Conservation (phyloP, 352 stramenopile species). For the Globisporangium sylvaticum region DNA sequence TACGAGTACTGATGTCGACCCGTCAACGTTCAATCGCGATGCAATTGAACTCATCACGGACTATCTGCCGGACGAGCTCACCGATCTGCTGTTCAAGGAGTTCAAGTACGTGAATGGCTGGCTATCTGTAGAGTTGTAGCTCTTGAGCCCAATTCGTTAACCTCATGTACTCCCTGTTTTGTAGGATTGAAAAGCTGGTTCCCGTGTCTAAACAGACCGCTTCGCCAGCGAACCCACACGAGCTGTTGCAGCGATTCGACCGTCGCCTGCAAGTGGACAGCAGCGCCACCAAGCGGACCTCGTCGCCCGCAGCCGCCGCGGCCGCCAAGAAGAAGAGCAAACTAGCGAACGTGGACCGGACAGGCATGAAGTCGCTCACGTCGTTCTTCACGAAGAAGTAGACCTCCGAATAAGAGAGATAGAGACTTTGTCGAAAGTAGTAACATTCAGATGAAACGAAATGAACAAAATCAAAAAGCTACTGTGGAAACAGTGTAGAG, state of each 20-base stretch:
- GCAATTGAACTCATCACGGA: constrained; percentile 58
- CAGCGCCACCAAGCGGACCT: constrained; percentile 32
- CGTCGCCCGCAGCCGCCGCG: constrained; percentile 19
- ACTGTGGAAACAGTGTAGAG: not conserved
- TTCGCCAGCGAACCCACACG: constrained; percentile 4
- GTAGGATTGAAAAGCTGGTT: constrained; percentile 28
- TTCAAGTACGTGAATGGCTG: constrained; percentile 41
- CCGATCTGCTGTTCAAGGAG: constrained; percentile 40
- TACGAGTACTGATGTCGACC: not conserved
- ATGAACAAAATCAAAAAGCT: not conserved
- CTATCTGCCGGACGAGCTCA: constrained; percentile 46
- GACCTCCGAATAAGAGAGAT: not conserved
- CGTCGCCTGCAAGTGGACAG: constrained; percentile 27
- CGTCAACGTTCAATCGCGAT: constrained; percentile 23
- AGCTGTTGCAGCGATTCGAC: constrained; percentile 24
- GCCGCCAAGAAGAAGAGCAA: constrained; percentile 80
- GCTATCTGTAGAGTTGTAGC: not conserved
- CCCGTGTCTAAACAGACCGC: constrained; percentile 15
- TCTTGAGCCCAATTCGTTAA: not conserved
- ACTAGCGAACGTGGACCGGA: constrained; percentile 64
- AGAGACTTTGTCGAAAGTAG: not conserved
- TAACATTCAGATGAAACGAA: not conserved
- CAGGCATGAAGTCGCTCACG: constrained; percentile 81
- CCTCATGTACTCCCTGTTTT: not conserved
- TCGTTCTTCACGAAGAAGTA: constrained; percentile 84